Conservation (phyloP, 2,329 filamentous ascomycete genomes). For the Tolypocladium ophioglossoides region DNA sequence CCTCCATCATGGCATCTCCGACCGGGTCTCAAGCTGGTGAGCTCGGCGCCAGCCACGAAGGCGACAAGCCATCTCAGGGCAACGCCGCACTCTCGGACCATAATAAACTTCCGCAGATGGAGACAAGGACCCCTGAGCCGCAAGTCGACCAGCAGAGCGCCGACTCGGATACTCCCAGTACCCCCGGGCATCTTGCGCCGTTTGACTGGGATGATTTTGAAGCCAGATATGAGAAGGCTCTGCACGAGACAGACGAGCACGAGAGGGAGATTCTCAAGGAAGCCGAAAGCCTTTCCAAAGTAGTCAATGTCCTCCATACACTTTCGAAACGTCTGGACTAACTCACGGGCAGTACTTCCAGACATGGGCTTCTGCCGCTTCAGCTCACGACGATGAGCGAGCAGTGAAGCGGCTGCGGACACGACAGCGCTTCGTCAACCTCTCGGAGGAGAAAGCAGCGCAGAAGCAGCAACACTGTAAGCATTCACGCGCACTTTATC, state of each 20-base stretch:
- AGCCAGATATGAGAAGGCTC: conserved; percentile 53
- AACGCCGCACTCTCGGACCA: conserved; percentile 12
- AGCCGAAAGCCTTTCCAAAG: conserved; percentile 56
- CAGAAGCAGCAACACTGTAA: conserved; percentile 73
- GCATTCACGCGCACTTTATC: conserved; percentile 15
- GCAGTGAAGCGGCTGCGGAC: conserved; percentile 74
- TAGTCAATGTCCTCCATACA: conserved; percentile 16
- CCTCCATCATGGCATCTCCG: conserved; percentile 7
- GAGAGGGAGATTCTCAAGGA: conserved; percentile 59
- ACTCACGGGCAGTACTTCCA: conserved; percentile 54
- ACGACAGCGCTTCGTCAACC: conserved; percentile 62
- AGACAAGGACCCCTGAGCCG: conserved; percentile 27
- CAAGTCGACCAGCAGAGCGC: conserved; percentile 20
- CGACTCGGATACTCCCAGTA: conserved; percentile 30
- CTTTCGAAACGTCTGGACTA: background rate
- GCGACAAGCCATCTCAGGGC: conserved; percentile 4
- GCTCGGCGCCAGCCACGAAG: conserved; percentile 3
- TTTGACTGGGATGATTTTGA: conserved; percentile 78
- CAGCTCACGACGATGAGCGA: conserved; percentile 63
- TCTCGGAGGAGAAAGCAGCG: conserved; percentile 60
- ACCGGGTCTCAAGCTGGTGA: conserved; percentile 3
- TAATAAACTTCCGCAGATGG: conserved; percentile 9
- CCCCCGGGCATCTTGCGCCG: conserved; percentile 38
- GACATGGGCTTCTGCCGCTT: conserved; percentile 65
- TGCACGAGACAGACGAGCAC: conserved; percentile 49